These are phyloP conservation scores for Cylindrotheca closterium DNA, from an alignment of 108 stramenopile species.

Conservation along the genomic window DNA sequence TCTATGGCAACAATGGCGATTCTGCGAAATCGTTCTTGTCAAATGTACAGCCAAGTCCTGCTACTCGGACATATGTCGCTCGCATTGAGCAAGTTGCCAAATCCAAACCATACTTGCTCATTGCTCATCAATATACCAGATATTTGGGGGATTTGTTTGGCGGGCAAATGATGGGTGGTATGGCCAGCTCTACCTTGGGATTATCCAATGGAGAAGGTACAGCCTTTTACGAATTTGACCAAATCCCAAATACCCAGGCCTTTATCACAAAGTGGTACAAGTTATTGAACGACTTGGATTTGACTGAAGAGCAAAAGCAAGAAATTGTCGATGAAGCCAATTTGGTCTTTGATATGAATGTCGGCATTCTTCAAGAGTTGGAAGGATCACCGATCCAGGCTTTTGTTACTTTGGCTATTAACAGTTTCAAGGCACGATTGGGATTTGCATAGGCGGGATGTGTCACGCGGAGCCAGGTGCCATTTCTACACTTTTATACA, in stretches of 20 bases:
- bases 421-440: constrained; percentile 41
- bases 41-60: constrained; percentile 33
- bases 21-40: too few relatives aligned
- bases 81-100: constrained; percentile 42
- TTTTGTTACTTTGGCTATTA: constrained; percentile 34
- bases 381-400: constrained; percentile 48
- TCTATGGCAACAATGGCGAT: constrained; percentile 41
- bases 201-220: constrained; percentile 44
- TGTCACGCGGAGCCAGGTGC: too few relatives aligned
- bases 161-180: constrained; percentile 72
- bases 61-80: constrained; percentile 47
- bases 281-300: constrained; percentile 43
- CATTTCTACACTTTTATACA: too few relatives aligned
- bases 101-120: constrained; percentile 37
- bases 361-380: constrained; percentile 60
- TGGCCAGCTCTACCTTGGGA: constrained; percentile 44
- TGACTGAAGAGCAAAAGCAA: constrained; percentile 47
- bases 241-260: constrained; percentile 35
- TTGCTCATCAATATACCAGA: constrained; percentile 65
- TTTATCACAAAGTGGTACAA: constrained; percentile 62
- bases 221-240: constrained; percentile 53
- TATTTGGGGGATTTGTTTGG: constrained; percentile 71
- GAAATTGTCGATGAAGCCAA: constrained; percentile 73
- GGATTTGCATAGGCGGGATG: too few relatives aligned
- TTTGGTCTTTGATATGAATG: constrained; percentile 62